Base-by-base conservation (phyloP, 805 yeast species). In the Peterozyma toletana region DNA sequence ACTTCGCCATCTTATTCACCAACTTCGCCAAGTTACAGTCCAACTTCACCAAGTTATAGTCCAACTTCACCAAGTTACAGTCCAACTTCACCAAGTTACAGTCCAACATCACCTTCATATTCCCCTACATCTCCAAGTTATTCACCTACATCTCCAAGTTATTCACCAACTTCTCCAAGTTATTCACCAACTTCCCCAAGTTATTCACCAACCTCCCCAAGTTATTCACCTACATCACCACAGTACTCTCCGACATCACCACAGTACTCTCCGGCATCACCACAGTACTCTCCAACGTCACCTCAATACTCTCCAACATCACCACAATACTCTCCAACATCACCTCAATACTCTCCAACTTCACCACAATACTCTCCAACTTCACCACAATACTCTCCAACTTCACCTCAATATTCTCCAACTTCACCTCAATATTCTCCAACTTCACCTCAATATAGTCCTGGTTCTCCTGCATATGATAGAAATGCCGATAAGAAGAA, bases 21-120 rank as follows among this genome's bases (percentile, higher is more conserved):
- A 46, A 79, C 86, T 0, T 77, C 85, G 2, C 90, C 90, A 52
- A 63, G 73, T 2, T 85, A 82, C 53, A 69, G 80, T 0, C 88
- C 88, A 45, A 78, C 88, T 0, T 76, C 83, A 2, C 93, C 95
- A 49, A 59, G 71, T 1, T 86, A 88, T 60, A 71, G 82, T 1
- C 96, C 96, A 41, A 83, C 95, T 0, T 77, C 86, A 1, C 91
- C 95, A 53, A 58, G 73, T 3, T 86, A 86, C 57, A 73, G 83
- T 0, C 95, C 96, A 44, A 80, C 88, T 0, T 80, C 90, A 0
- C 80, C 89, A 57, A 51, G 67, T 1, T 80, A 77, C 55, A 70
- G 77, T 0, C 83, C 83, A 50, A 75, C 81, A 0, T 71, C 77
- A 0, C 80, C 81, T 52, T 61, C 73, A 2, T 80, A 79, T 59